Base-by-base conservation (phyloP, 2,329 filamentous ascomycete species). In the Westerdykella aurantiaca region DNA sequence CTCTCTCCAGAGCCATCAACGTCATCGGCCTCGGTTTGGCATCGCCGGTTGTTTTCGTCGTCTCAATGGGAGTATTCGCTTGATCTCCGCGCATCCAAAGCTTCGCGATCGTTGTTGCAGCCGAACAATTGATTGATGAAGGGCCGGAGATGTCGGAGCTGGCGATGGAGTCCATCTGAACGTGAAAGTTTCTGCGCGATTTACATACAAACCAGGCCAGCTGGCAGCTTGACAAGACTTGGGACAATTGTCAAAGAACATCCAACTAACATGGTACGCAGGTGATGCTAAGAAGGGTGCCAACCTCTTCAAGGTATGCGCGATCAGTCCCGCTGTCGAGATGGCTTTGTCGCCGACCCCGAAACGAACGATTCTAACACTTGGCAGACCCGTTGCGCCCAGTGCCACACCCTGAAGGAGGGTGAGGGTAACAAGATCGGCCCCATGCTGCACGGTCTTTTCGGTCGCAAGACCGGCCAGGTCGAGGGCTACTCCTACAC, bases 371-470 rank as follows among this genome's bases (percentile, higher is more conserved):
- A 13, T 12, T 37, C 57, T 68, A 51, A 69, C 54, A 43, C 14
- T 2, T 4, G 22, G 34, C 48, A 79, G 80, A 97, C 90, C 60
- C 85, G 93, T 72, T 98, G 93, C 79, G 86, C 88, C 59, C 89
- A 96, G 79, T 98, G 93, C 86, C 93, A 98, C 81, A 97, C 88
- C 73, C 78, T 95, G 71, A 89, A 94, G 75, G 80, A 78, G 54
- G 85, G 80, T 64, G 93, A 91, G 75, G 82, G 82, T 75, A 95
- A 96, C 88, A 97, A 97, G 85, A 88, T 95, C 74, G 93, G 93
- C 70, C 93, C 93, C 67, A 89, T 89, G 71, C 84, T 98, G 64
- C 83, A 94, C 84, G 93, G 93, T 70, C 88, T 98, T 59, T 98
- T 95, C 72, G 93, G 93, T 73, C 91, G 93, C 72, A 86, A 95